These are phyloP conservation scores for Fragilariopsis cylindrus DNA, from an alignment of 108 stramenopile species.

Conservation along the genomic window DNA sequence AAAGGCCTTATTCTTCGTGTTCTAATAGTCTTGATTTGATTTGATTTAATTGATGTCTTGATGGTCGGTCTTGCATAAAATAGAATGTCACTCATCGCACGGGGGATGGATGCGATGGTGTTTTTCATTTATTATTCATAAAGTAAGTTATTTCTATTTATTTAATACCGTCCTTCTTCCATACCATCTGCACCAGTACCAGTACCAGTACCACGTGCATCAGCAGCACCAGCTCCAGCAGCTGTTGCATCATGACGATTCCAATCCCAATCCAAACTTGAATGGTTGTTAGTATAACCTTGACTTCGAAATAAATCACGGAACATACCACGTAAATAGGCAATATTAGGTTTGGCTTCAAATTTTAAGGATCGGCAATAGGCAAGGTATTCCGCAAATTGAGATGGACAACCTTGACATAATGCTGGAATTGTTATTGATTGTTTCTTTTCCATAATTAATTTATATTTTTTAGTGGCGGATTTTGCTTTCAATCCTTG, in stretches of 20 bases:
- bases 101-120: no score
- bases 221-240: slow-evolving; percentile 33
- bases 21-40: no score
- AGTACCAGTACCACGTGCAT: slow-evolving; percentile 14
- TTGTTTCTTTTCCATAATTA: slow-evolving; percentile 96
- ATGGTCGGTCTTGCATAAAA: no score
- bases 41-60: no score
- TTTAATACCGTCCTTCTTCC: slow-evolving; percentile 23
- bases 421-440: slow-evolving; percentile 89
- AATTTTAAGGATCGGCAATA: slow-evolving; percentile 98
- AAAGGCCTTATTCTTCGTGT: no score
- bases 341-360: slow-evolving; percentile 98
- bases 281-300: slow-evolving; percentile 91
- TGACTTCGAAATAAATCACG: slow-evolving; percentile 92
- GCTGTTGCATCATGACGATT: slow-evolving; percentile 72
- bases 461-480: slow-evolving; percentile 94
- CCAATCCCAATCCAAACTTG: slow-evolving; percentile 91
- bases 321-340: slow-evolving; percentile 95
- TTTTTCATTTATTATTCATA: no score
- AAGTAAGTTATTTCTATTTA: background rate
- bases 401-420: slow-evolving; percentile 95
- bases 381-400: slow-evolving; percentile 97
- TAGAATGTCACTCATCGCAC: no score
- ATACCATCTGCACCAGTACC: slow-evolving; percentile 16
- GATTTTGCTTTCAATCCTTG: slow-evolving; percentile 97